Percentiles rank a stretch among this genome's conserved stretches.
Evolutionary conservation across 1,284 basidiomycete genomes (phyloP).

Genomic region (Neonothopanus nambi): DNA sequence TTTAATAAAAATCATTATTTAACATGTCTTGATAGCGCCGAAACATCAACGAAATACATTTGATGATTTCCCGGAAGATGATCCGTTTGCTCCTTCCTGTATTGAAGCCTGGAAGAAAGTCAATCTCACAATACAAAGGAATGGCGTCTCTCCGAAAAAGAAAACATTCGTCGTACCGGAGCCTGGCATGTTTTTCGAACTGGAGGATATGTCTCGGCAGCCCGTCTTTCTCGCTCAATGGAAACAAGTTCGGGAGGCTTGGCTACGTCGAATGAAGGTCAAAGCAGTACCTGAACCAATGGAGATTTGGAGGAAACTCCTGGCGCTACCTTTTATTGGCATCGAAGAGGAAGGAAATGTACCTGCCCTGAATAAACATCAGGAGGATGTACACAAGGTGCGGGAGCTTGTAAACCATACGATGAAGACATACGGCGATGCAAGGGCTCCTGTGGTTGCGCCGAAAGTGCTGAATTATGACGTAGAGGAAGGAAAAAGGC

Average conservation of each 20-base stretch:
- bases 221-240: neutral
- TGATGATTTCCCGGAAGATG: constrained; percentile 2
- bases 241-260: neutral
- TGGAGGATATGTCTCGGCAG: neutral
- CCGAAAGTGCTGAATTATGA: too few species aligned
- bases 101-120: constrained; percentile 2
- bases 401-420: too few species aligned
- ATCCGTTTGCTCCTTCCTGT: neutral
- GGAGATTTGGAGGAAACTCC: constrained; percentile 5
- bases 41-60: too few species aligned
- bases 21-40: neutral
- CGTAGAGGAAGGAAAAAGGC: too few species aligned
- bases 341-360: too few species aligned
- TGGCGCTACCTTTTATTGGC: too few species aligned
- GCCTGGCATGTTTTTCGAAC: neutral
- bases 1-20: neutral
- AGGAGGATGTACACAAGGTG: too few species aligned
- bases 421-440: too few species aligned
- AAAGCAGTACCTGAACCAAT: neutral
- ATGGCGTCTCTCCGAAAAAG: neutral
- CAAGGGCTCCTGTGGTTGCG: too few species aligned
- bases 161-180: neutral
- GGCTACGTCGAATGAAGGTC: neutral
- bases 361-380: too few species aligned
- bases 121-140: neutral